Conservation (phyloP, 257 asterid species). For the Solanum tarapatanum region DNA sequence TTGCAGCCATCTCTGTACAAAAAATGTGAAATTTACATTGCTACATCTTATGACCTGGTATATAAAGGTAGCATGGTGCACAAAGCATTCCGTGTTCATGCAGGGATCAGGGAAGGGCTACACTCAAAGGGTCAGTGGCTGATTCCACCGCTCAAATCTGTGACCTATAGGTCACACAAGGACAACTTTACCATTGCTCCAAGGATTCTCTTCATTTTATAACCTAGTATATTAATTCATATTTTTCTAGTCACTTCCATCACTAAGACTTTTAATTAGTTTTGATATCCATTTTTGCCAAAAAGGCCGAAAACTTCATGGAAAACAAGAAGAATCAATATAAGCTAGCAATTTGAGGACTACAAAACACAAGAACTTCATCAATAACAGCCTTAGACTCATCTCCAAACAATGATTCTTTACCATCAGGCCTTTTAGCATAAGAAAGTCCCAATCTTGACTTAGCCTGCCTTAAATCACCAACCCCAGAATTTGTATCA, state of each 20-base stretch:
- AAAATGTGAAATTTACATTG: not conserved
- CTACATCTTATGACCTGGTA: not conserved
- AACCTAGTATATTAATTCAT: not conserved
- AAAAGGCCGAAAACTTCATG: not conserved
- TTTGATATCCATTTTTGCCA: not conserved
- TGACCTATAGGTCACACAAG: not conserved
- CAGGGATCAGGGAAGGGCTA: not conserved
- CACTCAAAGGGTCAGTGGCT: not conserved
- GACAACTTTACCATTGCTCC: not conserved
- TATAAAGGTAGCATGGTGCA: not conserved
- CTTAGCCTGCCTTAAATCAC: slow-evolving; percentile 71
- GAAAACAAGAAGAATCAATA: slow-evolving; percentile 18
- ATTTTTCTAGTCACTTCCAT: not conserved
- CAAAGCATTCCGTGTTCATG: not conserved
- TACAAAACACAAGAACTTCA: slow-evolving; percentile 72
- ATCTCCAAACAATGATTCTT: slow-evolving; percentile 76
- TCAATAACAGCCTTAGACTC: slow-evolving; percentile 41
- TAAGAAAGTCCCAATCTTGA: slow-evolving; percentile 84
- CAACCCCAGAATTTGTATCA: slow-evolving; percentile 74
- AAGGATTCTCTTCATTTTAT: not conserved
- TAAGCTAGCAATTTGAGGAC: slow-evolving; percentile 85
- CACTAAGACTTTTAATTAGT: not conserved
- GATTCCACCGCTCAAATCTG: not conserved
- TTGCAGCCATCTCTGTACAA: not conserved
- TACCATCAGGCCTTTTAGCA: slow-evolving; percentile 72